Base-by-base conservation (phyloP, 1,139 yeast species). In the Geotrichum europaeum region DNA sequence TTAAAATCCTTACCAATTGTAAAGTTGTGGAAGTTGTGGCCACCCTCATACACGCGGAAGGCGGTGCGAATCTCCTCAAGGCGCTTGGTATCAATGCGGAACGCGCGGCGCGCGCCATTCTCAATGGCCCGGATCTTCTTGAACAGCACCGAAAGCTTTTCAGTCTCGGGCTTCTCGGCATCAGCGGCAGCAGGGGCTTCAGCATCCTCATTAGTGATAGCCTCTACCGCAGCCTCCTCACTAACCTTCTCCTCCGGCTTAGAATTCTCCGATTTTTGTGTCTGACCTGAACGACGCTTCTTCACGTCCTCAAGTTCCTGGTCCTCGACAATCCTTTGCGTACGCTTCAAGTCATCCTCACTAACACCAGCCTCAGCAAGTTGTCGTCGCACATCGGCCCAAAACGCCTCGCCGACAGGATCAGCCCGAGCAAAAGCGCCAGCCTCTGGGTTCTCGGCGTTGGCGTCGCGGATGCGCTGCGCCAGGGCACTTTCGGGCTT, bases 21-120 rank as follows among this genome's bases (percentile, higher is more conserved):
- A 76, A 89, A 94, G 73, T 94, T 94, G 74, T 94, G 98, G 81
- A 92, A 94, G 73, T 94, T 94, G 74, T 94, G 97, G 49, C 91
- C 85, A 15, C 98, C 98, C 65, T 86, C 82, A 70, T 88, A 94
- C 61, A 81, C 80, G 60, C 82, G 77, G 82, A 94, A 83, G 4
- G 92, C 87, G 18, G 80, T 77, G 65, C 95, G 80, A 69, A 92
- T 81, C 51, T 79, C 72, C 6, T 80, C 80, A 45, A 94, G 78
- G 63, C 92, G 82, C 56, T 81, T 85, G 0, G 75, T 57, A 2
- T 87, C 79, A 36, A 89, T 81, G 60, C 96, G 81, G 72, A 83
- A 94, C 7, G 79, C 76, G 68, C 96, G 81, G 68, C 97, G 84
- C 60, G 84, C 79, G 56, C 77, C 75, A 67, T 85, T 86, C 70